Base-by-base conservation (phyloP, 2,329 filamentous ascomycete genomes). In the Thelonectria rubi region DNA sequence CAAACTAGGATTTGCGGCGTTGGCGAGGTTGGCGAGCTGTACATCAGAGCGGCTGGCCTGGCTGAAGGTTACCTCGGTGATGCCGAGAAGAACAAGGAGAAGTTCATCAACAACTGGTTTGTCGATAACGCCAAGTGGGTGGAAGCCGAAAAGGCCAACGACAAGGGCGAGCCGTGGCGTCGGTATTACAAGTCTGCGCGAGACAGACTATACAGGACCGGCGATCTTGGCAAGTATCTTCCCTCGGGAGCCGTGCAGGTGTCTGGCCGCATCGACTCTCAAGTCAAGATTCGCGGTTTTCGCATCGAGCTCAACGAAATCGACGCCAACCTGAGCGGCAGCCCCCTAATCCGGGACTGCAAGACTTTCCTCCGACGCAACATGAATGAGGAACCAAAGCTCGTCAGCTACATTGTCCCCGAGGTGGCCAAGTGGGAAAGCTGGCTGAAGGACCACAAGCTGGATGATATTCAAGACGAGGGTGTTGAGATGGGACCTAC, bases 251-350 rank as follows among this genome's bases (percentile, higher is more conserved):
- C 90, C 66, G 90, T 93, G 11, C 90, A 91, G 72, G 91, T 88
- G 72, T 89, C 91, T 10, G 94, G 94, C 20, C 85, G 95, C 60
- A 88, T 88, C 21, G 94, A 98, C 73, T 86, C 90, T 68, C 94
- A 98, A 75, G 92, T 97, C 80, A 99, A 98, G 82, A 94, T 98
- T 67, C 90, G 95, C 62, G 94, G 94, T 1, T 98, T 97, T 83
- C 86, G 94, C 63, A 97, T 99, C 68, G 95, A 99, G 79, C 88
- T 98, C 47, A 91, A 90, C 65, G 95, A 98, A 68, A 97, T 98
- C 68, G 94, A 98, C 76, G 91, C 84, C 43, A 90, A 97, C 75
- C 80, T 97, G 48, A 91, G 88, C 55, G 85, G 88, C 46, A 87
- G 92, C 77, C 88, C 86, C 1, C 79, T 96, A 21, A 86, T 98